Evolutionary conservation across 2,329 filamentous ascomycete species (phyloP), one percentile per base, ranked within the genome.

Genomic region (Diaporthe citriasiana): DNA sequence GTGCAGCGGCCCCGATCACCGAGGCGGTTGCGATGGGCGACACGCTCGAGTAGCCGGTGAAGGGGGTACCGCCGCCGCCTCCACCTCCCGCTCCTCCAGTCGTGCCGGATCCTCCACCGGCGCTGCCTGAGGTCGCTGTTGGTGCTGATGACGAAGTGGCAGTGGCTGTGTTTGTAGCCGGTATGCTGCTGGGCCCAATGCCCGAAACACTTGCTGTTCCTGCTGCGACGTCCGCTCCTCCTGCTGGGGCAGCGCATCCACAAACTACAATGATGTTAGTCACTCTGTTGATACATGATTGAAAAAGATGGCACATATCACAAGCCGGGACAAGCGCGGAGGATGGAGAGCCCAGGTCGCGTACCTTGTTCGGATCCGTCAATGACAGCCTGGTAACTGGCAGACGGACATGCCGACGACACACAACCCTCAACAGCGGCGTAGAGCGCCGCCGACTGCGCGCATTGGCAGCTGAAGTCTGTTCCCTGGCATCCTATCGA

Each of bases 381-480:
- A 59, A 83, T 80, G 35, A 82, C 80, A n/a, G 76, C 77, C 70
- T 82, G 78, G 40, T 77, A 80, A 19, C 78, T 76, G 4, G 76
- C 68, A 4, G 76, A 57, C 6, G 77, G 69, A 47, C 82, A 83
- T 2, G 76, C 73, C 8, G 75, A 74, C 22, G 75, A 74, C 15
- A 82, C 81, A 65, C 82, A 82, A 6, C 77, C 76, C 76, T 82
- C 81, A n/a, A 82, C 77, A 30, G 79, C 80, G 2, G 80, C 79
- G 63, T 78, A 80, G 22, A 83, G 72, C 13, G 77, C 77, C 2
- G 80, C 79, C 71, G 81, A 76, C 66, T 80, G 76, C 51, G 74
- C 56, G 70, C 81, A 82, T 73, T 82, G 81, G 72, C 81, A 82
- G 57, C 69, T 73, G 69, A 82, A 82, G 74, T 83, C 81, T 25